A percentile compares a stretch with the other conserved stretches of the same genome.
phyloP scores from a whole-genome alignment of 2,329 filamentous ascomycete genomes.

The Hypoxylon sp. region DNA sequence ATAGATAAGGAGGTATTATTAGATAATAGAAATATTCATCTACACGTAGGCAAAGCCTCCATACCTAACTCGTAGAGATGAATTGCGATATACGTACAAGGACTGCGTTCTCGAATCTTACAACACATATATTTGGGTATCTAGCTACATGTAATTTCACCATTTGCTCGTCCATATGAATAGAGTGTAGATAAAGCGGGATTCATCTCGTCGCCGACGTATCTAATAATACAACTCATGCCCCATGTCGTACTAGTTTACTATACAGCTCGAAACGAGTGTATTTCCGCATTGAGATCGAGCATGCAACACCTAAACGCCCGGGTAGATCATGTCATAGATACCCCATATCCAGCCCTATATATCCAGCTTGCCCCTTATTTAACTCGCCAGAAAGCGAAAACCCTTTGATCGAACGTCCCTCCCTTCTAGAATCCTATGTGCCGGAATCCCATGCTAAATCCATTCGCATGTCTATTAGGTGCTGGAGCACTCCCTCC shows the following conservation, averaged over 20 bases:
- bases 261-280: constrained; percentile 23
- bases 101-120: not conserved
- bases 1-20: constrained; percentile 18
- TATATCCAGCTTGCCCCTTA: constrained; percentile 5
- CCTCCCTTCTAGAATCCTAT: constrained; percentile 18
- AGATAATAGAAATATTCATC: constrained; percentile 27
- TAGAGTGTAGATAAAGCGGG: constrained; percentile 29
- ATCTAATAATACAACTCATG: constrained; percentile 31
- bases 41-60: too few species aligned
- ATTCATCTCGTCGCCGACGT: constrained; percentile 30
- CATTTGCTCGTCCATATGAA: constrained; percentile 23
- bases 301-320: constrained; percentile 21
- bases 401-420: constrained; percentile 1
- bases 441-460: constrained; percentile 61
- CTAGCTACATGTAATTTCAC: constrained; percentile 4
- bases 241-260: constrained; percentile 19
- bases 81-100: not conserved
- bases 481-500: constrained; percentile 68
- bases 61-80: not conserved
- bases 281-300: constrained; percentile 15
- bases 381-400: constrained; percentile 5
- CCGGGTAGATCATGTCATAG: constrained; percentile 17
- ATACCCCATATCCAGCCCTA: constrained; percentile 10
- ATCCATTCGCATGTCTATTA: constrained; percentile 71
- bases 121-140: constrained; percentile 7